These are phyloP conservation scores for Saccharomycopsis fibuligera DNA, from an alignment of 805 yeast genomes.

Conservation along the genomic window DNA sequence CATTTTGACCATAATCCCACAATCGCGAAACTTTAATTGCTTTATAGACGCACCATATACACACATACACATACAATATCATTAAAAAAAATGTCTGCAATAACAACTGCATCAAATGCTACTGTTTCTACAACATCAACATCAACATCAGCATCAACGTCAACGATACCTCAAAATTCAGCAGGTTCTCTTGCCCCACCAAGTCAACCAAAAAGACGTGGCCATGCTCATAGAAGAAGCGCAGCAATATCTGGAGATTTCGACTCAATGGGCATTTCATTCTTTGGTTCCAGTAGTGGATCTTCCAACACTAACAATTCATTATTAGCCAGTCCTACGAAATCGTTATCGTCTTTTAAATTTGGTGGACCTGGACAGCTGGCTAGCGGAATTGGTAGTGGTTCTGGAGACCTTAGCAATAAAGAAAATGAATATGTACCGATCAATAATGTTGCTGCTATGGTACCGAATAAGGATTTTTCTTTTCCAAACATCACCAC, in stretches of 20 bases:
- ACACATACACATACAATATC: too few species aligned
- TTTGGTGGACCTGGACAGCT: too few species aligned
- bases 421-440: not conserved
- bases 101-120: not conserved
- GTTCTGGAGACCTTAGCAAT: not conserved
- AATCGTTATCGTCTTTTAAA: constrained; percentile 9
- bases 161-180: not conserved
- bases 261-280: constrained; percentile 37
- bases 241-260: constrained; percentile 88
- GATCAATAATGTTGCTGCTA: not conserved
- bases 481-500: constrained; percentile 4
- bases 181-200: not conserved
- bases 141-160: not conserved
- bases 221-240: constrained; percentile 78
- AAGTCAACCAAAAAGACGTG: constrained; percentile 20
- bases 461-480: constrained; percentile 13
- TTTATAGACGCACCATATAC: too few species aligned
- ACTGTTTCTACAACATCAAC: not conserved
- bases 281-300: constrained; percentile 8
- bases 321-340: constrained; percentile 7
- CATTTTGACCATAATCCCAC: too few species aligned
- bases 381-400: too few species aligned
- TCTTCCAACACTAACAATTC: constrained; percentile 3
- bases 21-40: too few species aligned
- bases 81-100: not conserved